Percentiles rank a stretch among this genome's conserved stretches.
Conservation (phyloP, 1,284 basidiomycete genomes). For the Sanghuangporus sanghuang region DNA sequence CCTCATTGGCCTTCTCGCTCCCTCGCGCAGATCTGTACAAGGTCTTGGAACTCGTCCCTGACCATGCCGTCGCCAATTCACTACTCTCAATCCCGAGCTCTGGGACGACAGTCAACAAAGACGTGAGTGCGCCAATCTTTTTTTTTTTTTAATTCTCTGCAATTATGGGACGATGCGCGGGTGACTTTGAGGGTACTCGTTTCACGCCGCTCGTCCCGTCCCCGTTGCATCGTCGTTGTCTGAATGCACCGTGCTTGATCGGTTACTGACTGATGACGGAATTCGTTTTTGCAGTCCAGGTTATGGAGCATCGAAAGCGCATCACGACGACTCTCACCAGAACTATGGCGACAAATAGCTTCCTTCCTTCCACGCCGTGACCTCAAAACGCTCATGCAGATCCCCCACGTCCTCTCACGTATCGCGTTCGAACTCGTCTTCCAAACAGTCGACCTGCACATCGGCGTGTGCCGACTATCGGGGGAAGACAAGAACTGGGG, state of each 20-base stretch:
- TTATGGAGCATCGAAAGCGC: slow-evolving; percentile 21
- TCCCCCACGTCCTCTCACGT: slow-evolving; percentile 61
- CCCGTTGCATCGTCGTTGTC: slow-evolving; percentile 10
- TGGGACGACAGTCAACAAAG: slow-evolving; percentile 34
- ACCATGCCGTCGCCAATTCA: slow-evolving; percentile 60
- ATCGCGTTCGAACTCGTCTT: slow-evolving; percentile 66
- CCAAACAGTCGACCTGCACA: slow-evolving; percentile 56
- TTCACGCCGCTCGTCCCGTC: neutral
- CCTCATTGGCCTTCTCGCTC: slow-evolving; percentile 2
- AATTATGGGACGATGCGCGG: slow-evolving; percentile 21
- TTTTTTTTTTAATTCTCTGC: neutral
- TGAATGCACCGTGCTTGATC: neutral
- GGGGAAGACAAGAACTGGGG: slow-evolving; percentile 11
- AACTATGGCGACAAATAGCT: slow-evolving; percentile 69
- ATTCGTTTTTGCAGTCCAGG: slow-evolving; percentile 9
- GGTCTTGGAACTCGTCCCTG: slow-evolving; percentile 57
- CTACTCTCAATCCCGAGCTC: slow-evolving; percentile 26
- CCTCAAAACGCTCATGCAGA: slow-evolving; percentile 55
- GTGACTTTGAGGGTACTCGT: neutral
- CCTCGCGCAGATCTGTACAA: slow-evolving; percentile 52
- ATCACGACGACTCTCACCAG: slow-evolving; percentile 48
- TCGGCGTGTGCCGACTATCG: slow-evolving; percentile 29
- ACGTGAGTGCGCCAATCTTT: slow-evolving; percentile 16
- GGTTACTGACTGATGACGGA: neutral
- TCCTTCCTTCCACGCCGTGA: slow-evolving; percentile 58